Conservation (phyloP, 139 green algal genomes). For the Trebouxia sp. region DNA sequence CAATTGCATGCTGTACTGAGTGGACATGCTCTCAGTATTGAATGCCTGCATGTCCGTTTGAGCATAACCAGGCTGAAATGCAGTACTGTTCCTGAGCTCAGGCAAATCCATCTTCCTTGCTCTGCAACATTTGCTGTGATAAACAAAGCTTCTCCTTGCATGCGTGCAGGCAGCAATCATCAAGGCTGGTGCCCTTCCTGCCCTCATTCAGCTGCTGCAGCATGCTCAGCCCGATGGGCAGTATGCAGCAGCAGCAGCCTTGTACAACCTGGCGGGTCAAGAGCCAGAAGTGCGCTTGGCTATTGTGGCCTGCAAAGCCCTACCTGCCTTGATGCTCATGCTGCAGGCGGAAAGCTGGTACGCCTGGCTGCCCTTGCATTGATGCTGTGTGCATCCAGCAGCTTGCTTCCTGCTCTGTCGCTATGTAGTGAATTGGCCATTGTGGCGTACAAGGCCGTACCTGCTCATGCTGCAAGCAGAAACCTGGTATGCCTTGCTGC, state of each 20-base stretch:
- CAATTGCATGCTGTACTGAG: too few species aligned
- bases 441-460: too few species aligned
- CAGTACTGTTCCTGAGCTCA: too few species aligned
- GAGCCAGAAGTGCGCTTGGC: background rate
- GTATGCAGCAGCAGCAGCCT: constrained; percentile 19
- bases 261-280: constrained; percentile 18
- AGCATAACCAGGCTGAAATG: too few species aligned
- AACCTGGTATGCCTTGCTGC: too few species aligned
- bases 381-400: too few species aligned
- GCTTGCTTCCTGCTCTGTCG: too few species aligned
- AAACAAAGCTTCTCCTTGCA: background rate
- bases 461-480: too few species aligned
- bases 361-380: too few species aligned
- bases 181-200: background rate
- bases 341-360: constrained; percentile 28
- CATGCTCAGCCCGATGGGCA: constrained; percentile 31
- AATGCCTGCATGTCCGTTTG: too few species aligned
- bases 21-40: too few species aligned
- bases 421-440: too few species aligned
- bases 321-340: constrained; percentile 4
- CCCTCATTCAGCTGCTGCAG: constrained; percentile 8
- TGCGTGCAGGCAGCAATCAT: constrained; percentile 24
- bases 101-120: background rate
- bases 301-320: background rate
- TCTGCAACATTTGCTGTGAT: background rate